Evolutionary conservation across 2,329 filamentous ascomycete genomes (phyloP).

Genomic region (Septoria petroselini): DNA sequence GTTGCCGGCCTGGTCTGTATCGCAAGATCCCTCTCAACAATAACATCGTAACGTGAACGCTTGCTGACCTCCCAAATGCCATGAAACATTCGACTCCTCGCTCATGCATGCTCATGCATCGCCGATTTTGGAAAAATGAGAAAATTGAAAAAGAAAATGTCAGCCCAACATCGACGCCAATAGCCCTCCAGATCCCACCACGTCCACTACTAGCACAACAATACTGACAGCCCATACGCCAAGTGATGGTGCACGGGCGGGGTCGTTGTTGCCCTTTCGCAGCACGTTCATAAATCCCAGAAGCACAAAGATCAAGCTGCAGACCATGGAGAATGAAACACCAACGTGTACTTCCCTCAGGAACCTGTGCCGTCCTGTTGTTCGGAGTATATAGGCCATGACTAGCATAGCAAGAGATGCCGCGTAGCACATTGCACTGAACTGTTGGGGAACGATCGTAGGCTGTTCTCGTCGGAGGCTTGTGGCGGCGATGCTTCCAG

Average conservation of each 20-base stretch:
- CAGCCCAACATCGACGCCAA: conserved; percentile 50
- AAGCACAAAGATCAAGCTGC: conserved; percentile 63
- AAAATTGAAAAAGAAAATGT: not conserved
- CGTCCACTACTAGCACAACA: conserved; percentile 47
- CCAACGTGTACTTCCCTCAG: conserved; percentile 70
- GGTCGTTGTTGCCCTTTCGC: conserved; percentile 43
- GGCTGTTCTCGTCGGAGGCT: conserved; percentile 3
- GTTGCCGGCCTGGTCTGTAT: too few relatives aligned
- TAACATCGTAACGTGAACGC: too few relatives aligned
- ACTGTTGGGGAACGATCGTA: conserved; percentile 24
- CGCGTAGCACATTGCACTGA: conserved; percentile 53
- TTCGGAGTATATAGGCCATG: conserved; percentile 63
- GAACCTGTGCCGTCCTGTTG: conserved; percentile 65
- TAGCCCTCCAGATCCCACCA: conserved; percentile 52
- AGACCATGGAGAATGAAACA: conserved; percentile 65
- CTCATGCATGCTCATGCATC: too few relatives aligned
- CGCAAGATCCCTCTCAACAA: too few relatives aligned
- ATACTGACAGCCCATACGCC: conserved; percentile 48
- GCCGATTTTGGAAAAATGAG: too few relatives aligned
- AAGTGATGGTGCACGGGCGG: conserved; percentile 30
- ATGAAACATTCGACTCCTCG: too few relatives aligned
- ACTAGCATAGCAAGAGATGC: conserved; percentile 62
- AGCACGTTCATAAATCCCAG: conserved; percentile 59
- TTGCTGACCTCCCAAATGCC: too few relatives aligned
- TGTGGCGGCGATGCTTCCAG: conserved; percentile 1